These are phyloP conservation scores for Globisporangium nagaii DNA, from an alignment of 352 stramenopile species.

Conservation along the genomic window DNA sequence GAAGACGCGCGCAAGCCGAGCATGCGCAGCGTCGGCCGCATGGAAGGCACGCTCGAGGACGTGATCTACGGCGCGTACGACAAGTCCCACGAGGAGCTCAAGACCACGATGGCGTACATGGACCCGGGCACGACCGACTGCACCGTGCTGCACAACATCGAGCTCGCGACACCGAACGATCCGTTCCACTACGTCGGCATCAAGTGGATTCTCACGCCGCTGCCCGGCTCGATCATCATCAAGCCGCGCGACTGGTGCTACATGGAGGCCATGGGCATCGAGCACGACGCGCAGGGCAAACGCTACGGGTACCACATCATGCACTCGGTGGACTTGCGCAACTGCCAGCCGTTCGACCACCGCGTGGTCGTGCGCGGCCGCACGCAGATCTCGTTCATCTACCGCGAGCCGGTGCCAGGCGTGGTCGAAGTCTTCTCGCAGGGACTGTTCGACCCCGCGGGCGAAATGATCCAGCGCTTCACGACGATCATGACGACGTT, in stretches of 20 bases:
- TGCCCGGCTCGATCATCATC: constrained; percentile 16
- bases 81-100: constrained; percentile 26
- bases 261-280: constrained; percentile 39
- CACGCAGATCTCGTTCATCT: constrained; percentile 23
- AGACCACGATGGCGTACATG: constrained; percentile 27
- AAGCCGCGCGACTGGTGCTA: constrained; percentile 19
- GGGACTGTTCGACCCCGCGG: constrained; percentile 33
- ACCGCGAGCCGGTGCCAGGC: constrained; percentile 26
- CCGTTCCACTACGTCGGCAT: constrained; percentile 42
- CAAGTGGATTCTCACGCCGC: constrained; percentile 41
- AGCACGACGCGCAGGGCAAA: constrained; percentile 18
- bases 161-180: constrained; percentile 25
- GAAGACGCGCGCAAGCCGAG: constrained; percentile 5
- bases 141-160: constrained; percentile 31
- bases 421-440: constrained; percentile 38
- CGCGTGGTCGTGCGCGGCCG: constrained; percentile 22
- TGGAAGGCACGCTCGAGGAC: constrained; percentile 44
- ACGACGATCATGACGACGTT: constrained; percentile 19
- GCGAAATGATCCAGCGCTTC: constrained; percentile 24
- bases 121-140: constrained; percentile 25
- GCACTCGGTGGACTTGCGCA: constrained; percentile 33
- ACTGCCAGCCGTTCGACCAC: constrained; percentile 29
- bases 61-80: constrained; percentile 39
- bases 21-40: constrained; percentile 29
- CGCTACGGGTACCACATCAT: constrained; percentile 36